These are phyloP conservation scores for Monosporascus ibericus DNA, from an alignment of 2,329 filamentous ascomycete species.

Conservation along the genomic window DNA sequence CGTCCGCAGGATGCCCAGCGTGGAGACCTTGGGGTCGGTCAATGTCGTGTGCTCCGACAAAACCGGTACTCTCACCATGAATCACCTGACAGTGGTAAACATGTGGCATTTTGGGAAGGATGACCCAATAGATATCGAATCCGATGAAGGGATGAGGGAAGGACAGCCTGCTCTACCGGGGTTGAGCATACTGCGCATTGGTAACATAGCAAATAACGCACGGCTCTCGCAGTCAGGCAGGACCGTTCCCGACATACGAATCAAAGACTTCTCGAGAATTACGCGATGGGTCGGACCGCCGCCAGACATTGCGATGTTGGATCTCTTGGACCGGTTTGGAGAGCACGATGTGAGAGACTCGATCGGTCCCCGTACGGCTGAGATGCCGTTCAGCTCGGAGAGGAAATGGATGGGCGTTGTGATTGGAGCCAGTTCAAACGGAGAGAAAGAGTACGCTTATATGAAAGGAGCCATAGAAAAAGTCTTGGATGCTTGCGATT, in stretches of 20 bases:
- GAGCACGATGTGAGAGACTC: slow-evolving; percentile 88
- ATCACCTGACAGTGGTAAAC: slow-evolving; percentile 96
- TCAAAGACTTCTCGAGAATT: slow-evolving; percentile 55
- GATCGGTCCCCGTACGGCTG: slow-evolving; percentile 72
- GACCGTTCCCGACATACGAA: slow-evolving; percentile 73
- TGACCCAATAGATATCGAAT: slow-evolving; percentile 45
- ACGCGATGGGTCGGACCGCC: slow-evolving; percentile 96
- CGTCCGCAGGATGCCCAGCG: slow-evolving; percentile 89
- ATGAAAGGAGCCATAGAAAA: slow-evolving; percentile 93
- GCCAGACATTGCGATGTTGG: slow-evolving; percentile 94
- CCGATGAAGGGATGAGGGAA: slow-evolving; percentile 48
- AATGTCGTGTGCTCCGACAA: slow-evolving; percentile 99
- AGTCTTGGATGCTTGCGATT: slow-evolving; percentile 80
- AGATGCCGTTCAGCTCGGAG: slow-evolving; percentile 94
- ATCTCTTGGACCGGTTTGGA: slow-evolving; percentile 82
- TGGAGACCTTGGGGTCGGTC: slow-evolving; percentile 95
- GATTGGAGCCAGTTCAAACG: slow-evolving; percentile 55
- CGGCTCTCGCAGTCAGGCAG: slow-evolving; percentile 71
- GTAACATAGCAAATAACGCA: slow-evolving; percentile 94
- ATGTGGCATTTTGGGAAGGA: slow-evolving; percentile 86
- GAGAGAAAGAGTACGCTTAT: slow-evolving; percentile 76
- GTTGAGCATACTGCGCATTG: slow-evolving; percentile 77
- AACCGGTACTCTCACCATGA: slow-evolving; percentile 90
- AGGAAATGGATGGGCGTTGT: slow-evolving; percentile 99
- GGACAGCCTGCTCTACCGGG: slow-evolving; percentile 65